phyloP scores from a whole-genome alignment of 768 basidiomycete species.

The Chalciporus chontae region DNA sequence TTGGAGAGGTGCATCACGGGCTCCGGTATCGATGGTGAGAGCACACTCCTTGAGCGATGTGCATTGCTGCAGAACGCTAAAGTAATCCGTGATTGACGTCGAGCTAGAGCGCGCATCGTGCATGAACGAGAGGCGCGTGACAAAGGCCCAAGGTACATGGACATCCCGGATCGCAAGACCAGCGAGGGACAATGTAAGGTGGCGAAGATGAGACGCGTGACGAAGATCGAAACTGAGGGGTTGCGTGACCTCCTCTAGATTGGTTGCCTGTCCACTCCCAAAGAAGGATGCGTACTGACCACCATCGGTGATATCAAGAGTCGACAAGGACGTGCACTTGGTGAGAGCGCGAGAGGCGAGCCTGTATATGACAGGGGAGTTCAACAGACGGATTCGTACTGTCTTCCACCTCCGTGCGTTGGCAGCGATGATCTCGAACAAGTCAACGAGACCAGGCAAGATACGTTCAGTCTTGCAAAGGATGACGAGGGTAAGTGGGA shows the following conservation, averaged over 20 bases:
- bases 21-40: conserved; percentile 12
- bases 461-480: conserved; percentile 20
- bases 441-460: conserved; percentile 17
- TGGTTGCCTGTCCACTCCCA: neutral
- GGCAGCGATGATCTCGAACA: conserved; percentile 17
- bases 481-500: conserved; percentile 18
- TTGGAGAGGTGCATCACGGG: conserved; percentile 6
- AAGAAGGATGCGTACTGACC: conserved; percentile 14
- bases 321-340: conserved; percentile 14
- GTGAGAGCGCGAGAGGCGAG: conserved; percentile 9
- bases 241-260: neutral
- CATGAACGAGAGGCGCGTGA: conserved; percentile 25
- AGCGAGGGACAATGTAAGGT: conserved; percentile 18
- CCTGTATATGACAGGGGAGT: conserved; percentile 13
- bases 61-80: conserved; percentile 18
- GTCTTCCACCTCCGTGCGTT: conserved; percentile 18
- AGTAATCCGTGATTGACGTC: conserved; percentile 20
- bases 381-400: conserved; percentile 19
- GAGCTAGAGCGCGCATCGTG: conserved; percentile 18
- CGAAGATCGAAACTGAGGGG: conserved; percentile 14
- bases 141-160: conserved; percentile 12
- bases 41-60: conserved; percentile 20
- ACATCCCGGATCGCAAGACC: conserved; percentile 17
- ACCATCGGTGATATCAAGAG: conserved; percentile 18
- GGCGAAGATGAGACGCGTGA: conserved; percentile 8